Base-by-base conservation (phyloP, 139 green algal species). In the Picochlorum sp. region DNA sequence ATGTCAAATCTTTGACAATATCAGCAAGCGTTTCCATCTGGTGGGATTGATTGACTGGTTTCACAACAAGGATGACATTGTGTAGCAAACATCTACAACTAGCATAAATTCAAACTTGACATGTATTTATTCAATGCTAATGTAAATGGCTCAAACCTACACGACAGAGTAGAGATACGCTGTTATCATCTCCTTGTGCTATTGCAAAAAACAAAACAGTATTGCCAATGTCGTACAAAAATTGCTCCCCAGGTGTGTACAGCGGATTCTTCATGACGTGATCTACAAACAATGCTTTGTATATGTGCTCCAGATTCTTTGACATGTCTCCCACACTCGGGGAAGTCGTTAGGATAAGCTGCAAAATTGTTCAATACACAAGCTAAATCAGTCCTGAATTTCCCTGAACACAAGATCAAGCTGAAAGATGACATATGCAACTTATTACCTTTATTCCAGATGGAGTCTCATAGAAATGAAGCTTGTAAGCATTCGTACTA, bases 371-470 rank as follows among this genome's bases (percentile, higher is more conserved):
- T n/a, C 89, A 76, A 49, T 5, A 56, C 3, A 12, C 20, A 36
- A 43, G 25, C 33, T 40, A 59, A 25, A 33, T 14, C 43, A 26
- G 7, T 30, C 51, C 20, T 59, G 7, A 7, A 7, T 59, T 39
- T 26, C 35, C 25, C 20, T 3, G 25, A 63, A 33, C 55, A 2
- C 26, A n/a, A 54, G n/a, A 49, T 64, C 30, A 52, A 59, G 50
- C 35, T 40, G 28, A 2, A 41, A 30, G 7, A 53, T 18, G 37
- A 29, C 8, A 1, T 53, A 81, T n/a, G n/a, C n/a, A n/a, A n/a
- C n/a, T n/a, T n/a, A n/a, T n/a, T n/a, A n/a, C n/a, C n/a, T 94
- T 95, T 41, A 94, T 70, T 30, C 89, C 89, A 26, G 85, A 92
- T 8, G 87, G 85, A 13, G 87, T 83, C 52, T 96, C 88, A 33